Conservation (phyloP, 2,329 filamentous ascomycete genomes). For the Ceratocystiopsis minuta region DNA sequence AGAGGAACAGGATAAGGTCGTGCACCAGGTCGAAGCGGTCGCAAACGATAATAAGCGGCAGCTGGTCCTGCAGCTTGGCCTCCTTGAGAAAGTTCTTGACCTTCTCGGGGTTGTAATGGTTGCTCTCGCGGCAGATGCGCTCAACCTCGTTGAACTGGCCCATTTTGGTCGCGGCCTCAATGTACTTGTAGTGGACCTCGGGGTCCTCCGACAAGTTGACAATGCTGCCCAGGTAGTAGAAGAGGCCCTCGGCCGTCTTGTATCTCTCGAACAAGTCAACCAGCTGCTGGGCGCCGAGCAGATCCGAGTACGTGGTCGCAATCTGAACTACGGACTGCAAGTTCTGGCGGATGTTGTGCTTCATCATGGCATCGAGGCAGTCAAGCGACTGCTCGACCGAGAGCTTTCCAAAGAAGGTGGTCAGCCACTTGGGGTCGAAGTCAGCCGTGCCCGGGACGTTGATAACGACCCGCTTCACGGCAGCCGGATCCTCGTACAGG, state of each 20-base stretch:
- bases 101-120: slow-evolving; percentile 78
- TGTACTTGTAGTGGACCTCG: slow-evolving; percentile 98
- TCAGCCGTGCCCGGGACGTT: slow-evolving; percentile 69
- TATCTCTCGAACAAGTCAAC: slow-evolving; percentile 96
- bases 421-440: slow-evolving; percentile 79
- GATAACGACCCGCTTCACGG: slow-evolving; percentile 77
- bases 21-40: slow-evolving; percentile 99
- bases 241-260: slow-evolving; percentile 88
- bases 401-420: slow-evolving; percentile 81
- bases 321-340: slow-evolving; percentile 87
- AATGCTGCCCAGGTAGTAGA: slow-evolving; percentile 95
- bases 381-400: slow-evolving; percentile 92
- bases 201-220: slow-evolving; percentile 91
- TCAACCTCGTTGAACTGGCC: slow-evolving; percentile 90
- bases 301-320: slow-evolving; percentile 93
- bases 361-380: slow-evolving; percentile 90
- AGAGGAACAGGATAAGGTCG: slow-evolving; percentile 86
- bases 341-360: slow-evolving; percentile 91
- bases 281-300: slow-evolving; percentile 69
- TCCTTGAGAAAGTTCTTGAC: slow-evolving; percentile 99
- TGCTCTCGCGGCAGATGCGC: slow-evolving; percentile 89
- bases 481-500: slow-evolving; percentile 78
- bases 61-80: slow-evolving; percentile 74
- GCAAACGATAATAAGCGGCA: slow-evolving; percentile 94
- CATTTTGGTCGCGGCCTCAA: slow-evolving; percentile 89